A percentile compares a stretch with the other conserved stretches of the same genome.
phyloP scores from a whole-genome alignment of 2,329 filamentous ascomycete species.

The Cladophialophora chaetospira region DNA sequence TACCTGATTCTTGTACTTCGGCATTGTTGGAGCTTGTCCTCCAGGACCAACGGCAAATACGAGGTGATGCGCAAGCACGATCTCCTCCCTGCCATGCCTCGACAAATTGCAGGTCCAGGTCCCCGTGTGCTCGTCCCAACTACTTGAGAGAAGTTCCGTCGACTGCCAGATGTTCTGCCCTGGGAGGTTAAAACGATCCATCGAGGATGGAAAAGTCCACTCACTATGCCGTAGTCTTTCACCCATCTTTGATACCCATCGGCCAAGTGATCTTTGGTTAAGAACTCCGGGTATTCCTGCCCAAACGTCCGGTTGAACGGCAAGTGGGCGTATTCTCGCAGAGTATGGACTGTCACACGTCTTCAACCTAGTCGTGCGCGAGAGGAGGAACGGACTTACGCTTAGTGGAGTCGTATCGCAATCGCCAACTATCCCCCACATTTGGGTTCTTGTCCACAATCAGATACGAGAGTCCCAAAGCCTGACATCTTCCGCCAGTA shows the following conservation, averaged over 20 bases:
- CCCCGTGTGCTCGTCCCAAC: not conserved
- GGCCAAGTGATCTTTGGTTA: conserved; percentile 33
- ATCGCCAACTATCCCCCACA: conserved; percentile 51
- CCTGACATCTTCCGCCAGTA: conserved; percentile 46
- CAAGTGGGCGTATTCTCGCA: conserved; percentile 28
- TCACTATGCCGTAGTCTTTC: conserved; percentile 7
- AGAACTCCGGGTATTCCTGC: conserved; percentile 27
- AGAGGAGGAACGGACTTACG: conserved; percentile 30
- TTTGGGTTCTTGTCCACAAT: conserved; percentile 48
- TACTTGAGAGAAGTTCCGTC: not conserved
- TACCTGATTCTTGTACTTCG: not conserved
- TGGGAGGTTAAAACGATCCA: too few species aligned
- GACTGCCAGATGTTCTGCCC: not conserved
- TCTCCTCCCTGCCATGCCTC: not conserved
- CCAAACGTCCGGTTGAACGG: conserved; percentile 35
- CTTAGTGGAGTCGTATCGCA: conserved; percentile 50
- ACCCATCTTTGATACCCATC: conserved; percentile 23
- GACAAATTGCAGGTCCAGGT: not conserved
- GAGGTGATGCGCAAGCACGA: not conserved
- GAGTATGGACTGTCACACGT: conserved; percentile 26
- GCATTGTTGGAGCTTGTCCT: not conserved
- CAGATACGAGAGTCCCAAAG: conserved; percentile 45
- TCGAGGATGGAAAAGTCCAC: not conserved
- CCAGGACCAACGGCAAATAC: not conserved
- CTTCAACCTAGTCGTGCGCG: conserved; percentile 27